Conservation (phyloP, 352 stramenopile species). For the Phytophthora macrochlamydospora region DNA sequence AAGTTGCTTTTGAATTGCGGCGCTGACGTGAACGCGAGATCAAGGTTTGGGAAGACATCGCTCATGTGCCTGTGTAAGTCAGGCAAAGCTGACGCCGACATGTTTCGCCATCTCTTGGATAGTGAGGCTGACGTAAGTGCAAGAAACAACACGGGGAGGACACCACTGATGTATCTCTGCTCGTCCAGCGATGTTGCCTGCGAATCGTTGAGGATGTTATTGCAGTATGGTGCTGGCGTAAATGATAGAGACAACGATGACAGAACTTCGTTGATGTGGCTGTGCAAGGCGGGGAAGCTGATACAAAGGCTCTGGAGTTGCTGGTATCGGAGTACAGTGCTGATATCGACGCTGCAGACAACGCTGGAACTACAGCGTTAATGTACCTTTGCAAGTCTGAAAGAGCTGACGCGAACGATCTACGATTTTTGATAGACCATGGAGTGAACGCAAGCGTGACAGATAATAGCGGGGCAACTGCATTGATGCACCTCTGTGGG, state of each 20-base stretch:
- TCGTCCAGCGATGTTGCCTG: too few species aligned
- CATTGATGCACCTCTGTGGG: background rate
- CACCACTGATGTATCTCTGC: background rate
- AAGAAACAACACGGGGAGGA: background rate
- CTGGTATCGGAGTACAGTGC: background rate
- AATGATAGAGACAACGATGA: background rate
- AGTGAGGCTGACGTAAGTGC: background rate
- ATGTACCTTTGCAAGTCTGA: background rate
- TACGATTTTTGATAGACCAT: background rate
- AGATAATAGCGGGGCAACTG: background rate
- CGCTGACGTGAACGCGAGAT: background rate
- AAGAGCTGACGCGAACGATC: background rate
- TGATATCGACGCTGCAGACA: background rate
- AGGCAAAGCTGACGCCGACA: background rate
- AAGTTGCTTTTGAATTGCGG: too few species aligned
- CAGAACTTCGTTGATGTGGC: conserved; percentile 1
- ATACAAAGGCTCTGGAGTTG: background rate
- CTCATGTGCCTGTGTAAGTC: background rate
- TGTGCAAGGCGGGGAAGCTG: background rate
- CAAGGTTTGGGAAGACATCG: background rate
- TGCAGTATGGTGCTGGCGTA: too few species aligned
- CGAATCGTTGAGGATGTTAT: too few species aligned
- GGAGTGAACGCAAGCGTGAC: background rate
- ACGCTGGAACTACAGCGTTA: background rate
- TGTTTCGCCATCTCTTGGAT: background rate